Evolutionary conservation across 352 stramenopile genomes (phyloP).

Genomic region (Phytophthora citricola): DNA sequence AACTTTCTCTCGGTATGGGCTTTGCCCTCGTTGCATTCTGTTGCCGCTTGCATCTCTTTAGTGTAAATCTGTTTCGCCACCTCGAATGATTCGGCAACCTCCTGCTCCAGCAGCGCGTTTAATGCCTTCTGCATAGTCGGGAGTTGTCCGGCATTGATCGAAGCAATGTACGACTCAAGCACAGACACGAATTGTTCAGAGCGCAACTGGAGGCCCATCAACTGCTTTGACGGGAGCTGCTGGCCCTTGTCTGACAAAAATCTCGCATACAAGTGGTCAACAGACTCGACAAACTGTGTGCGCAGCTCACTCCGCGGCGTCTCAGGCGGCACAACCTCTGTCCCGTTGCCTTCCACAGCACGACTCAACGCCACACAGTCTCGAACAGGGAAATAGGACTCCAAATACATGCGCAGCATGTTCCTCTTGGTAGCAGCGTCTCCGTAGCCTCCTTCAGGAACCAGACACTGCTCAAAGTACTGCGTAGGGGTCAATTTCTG

Average conservation of each 20-base stretch:
- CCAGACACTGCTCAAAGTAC: conserved; percentile 59
- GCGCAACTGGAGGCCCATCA: conserved; percentile 49
- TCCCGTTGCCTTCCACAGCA: conserved; percentile 43
- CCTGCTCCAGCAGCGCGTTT: conserved; percentile 50
- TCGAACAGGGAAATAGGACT: conserved; percentile 48
- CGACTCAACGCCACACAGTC: conserved; percentile 62
- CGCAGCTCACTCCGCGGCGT: conserved; percentile 46
- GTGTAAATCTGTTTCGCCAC: conserved; percentile 37
- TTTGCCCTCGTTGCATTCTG: conserved; percentile 1
- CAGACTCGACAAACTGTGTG: conserved; percentile 58
- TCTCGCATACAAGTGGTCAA: conserved; percentile 54
- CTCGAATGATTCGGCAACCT: conserved; percentile 42
- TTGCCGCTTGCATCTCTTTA: conserved; percentile 13
- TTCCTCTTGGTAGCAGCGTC: conserved; percentile 61
- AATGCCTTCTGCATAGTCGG: conserved; percentile 56
- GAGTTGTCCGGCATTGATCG: conserved; percentile 47
- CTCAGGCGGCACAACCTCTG: conserved; percentile 13
- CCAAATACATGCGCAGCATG: conserved; percentile 65
- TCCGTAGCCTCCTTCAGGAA: conserved; percentile 61
- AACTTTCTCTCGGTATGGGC: conserved; percentile 22
- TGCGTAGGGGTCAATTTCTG: conserved; percentile 53
- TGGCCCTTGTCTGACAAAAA: conserved; percentile 49
- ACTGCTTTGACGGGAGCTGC: conserved; percentile 48
- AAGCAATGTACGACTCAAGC: conserved; percentile 50
- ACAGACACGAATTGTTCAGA: conserved; percentile 49